Percentiles rank a stretch among this genome's conserved stretches.
phyloP scores from a whole-genome alignment of 2,329 filamentous ascomycete genomes.

The Aureobasidium mangrovei region DNA sequence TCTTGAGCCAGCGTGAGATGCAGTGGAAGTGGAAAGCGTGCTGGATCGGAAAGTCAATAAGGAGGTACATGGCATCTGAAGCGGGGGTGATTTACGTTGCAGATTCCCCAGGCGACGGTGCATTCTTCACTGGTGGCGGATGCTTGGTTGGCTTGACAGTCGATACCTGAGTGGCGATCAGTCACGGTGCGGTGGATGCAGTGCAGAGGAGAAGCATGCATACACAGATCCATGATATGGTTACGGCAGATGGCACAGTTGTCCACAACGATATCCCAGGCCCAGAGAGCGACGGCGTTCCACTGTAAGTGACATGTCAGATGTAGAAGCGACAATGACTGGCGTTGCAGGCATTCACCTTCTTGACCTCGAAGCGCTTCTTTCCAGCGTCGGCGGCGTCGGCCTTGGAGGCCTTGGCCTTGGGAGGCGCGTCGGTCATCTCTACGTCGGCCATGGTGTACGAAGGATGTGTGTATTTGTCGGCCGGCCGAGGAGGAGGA shows the following conservation, averaged over 20 bases:
- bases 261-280: slow-evolving; percentile 98
- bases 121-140: slow-evolving; percentile 96
- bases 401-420: slow-evolving; percentile 45
- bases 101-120: slow-evolving; percentile 98
- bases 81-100: slow-evolving; percentile 64
- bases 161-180: slow-evolving; percentile 53
- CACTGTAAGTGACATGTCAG: slow-evolving; percentile 50
- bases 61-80: neutral
- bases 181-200: neutral
- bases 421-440: slow-evolving; percentile 73
- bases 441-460: slow-evolving; percentile 81
- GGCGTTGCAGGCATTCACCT: slow-evolving; percentile 50
- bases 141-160: slow-evolving; percentile 97
- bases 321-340: slow-evolving; percentile 14
- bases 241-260: slow-evolving; percentile 99
- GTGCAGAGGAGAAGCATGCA: slow-evolving; percentile 24
- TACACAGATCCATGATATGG: slow-evolving; percentile 99
- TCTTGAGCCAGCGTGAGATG: slow-evolving; percentile 98
- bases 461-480: slow-evolving; percentile 16
- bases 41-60: slow-evolving; percentile 44
- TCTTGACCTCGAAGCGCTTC: slow-evolving; percentile 98
- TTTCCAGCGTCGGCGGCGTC: slow-evolving; percentile 55
- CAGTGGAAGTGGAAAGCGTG: slow-evolving; percentile 99
- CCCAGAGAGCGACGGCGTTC: slow-evolving; percentile 97
- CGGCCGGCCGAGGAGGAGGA: slow-evolving; percentile 20